Evolutionary conservation across 2,329 filamentous ascomycete genomes (phyloP), one percentile per base, ranked within the genome.

Genomic region (Colletotrichum siamense): DNA sequence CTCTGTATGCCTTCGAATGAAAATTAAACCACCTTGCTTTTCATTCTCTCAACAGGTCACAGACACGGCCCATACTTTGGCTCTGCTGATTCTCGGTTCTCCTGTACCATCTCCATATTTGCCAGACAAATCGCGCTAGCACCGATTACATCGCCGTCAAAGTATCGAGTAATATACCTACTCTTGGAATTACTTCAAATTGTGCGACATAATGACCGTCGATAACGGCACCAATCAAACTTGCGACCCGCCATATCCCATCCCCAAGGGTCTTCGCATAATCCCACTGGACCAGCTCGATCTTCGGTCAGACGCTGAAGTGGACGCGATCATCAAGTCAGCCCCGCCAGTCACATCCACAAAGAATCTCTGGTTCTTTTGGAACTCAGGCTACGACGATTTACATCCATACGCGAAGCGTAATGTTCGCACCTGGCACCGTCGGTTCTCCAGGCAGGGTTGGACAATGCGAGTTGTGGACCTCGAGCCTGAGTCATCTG

Each of bases 331-430:
- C 5, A 80, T 86, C 2, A 73, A 77, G 16, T 72, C 77, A 1
- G 82, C 81, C 59, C 79, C 77, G 3, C 82, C 84, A 16, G 71
- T 85, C 59, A 83, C 81, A 1, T 85, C 83, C 0, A 84, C 87
- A 63, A 86, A 85, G 74, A 88, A 88, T 64, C 81, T 88, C 6
- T 88, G 86, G 86, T 85, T 86, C 6, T 86, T 87, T 75, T 88
- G 86, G 86, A 82, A 88, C 71, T 82, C 81, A 12, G 86, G 87
- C 0, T 75, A 85, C 1, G 68, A 80, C 5, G 74, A 74, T 5
- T 85, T 87, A 82, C 85, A 84, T 5, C 80, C 82, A 13, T 85
- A 85, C 78, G 83, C 82, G 55, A 81, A 82, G 57, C 80, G 81
- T n/a, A 88, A 85, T 32, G 81, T 88, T 0, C 62, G 86, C 16